Evolutionary conservation across 2,329 filamentous ascomycete genomes (phyloP), one percentile per base, ranked within the genome.

Genomic region (Phaeosphaeriaceae sp.): DNA sequence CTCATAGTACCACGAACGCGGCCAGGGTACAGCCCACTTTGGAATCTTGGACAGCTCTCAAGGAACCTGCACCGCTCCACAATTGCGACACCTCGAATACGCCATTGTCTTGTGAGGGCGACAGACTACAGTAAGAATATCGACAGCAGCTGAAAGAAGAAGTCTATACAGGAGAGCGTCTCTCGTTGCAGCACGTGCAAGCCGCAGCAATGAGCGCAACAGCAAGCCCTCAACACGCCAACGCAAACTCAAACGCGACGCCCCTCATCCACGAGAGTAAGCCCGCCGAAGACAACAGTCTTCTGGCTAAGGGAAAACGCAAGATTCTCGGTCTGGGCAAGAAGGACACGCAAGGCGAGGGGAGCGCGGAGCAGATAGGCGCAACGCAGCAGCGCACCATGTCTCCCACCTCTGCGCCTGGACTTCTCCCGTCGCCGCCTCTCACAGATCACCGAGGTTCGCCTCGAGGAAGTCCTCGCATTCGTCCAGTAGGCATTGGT

Each of bases 291-390:
- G 68, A 69, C 42, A 63, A 62, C 51, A 56, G 69, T 41, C 59
- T 76, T 7, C 51, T 75, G 49, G 67, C 63, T 24, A 76, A 76
- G 56, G 73, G 70, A 36, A 78, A 77, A 67, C 70, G 69, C 57
- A 76, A 76, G 64, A 60, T 79, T 20, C 66, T 78, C 15, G 74
- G 72, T 17, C 57, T 78, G n/a, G 69, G 69, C 62, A 76, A 75
- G 63, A 75, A 76, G 60, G 72, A 73, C 51, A 51, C 53, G 42
- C 56, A 53, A 22, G 57, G 62, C 24, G 52, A 62, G 48, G 57
- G 58, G 47, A 47, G 59, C 21, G n/a, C 49, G 40, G 57, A 65
- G 21, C 54, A 57, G 50, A 45, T 52, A 53, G 51, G 53, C 44
- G 51, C 58, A 41, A 56, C 53, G 41, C 54, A 47, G 31, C 25